Conservation (phyloP, 2,329 filamentous ascomycete species). For the Stachybotrys chartarum region DNA sequence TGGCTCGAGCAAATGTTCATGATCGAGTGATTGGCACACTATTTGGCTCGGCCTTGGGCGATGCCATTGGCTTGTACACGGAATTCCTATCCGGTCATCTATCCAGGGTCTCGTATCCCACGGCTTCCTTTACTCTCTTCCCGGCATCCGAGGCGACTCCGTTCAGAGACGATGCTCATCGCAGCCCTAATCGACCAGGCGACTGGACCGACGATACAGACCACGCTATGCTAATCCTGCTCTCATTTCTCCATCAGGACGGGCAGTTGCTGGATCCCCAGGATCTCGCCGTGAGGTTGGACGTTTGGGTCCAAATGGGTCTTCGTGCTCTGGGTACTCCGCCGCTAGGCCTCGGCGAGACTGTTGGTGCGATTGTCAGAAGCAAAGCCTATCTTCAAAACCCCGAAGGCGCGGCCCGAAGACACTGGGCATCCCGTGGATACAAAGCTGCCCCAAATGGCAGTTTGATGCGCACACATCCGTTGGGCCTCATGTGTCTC, state of each 20-base stretch:
- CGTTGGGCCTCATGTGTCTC: slow-evolving; percentile 40
- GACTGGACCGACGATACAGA: slow-evolving; percentile 51
- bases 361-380: slow-evolving; percentile 37
- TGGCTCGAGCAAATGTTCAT: slow-evolving; percentile 16
- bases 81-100: slow-evolving; percentile 36
- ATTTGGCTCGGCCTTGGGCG: slow-evolving; percentile 44
- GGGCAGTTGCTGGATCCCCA: slow-evolving; percentile 25
- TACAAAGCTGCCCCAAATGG: slow-evolving; percentile 41
- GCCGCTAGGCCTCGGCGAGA: slow-evolving; percentile 39
- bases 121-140: slow-evolving; percentile 29
- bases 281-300: slow-evolving; percentile 37
- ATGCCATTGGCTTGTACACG: slow-evolving; percentile 47
- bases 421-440: slow-evolving; percentile 31
- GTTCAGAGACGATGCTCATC: slow-evolving; percentile 35
- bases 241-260: slow-evolving; percentile 38
- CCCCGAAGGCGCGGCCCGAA: slow-evolving; percentile 30
- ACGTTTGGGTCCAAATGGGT: slow-evolving; percentile 39
- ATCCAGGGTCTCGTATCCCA: slow-evolving; percentile 27
- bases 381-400: slow-evolving; percentile 28
- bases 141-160: slow-evolving; percentile 28
- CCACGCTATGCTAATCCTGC: slow-evolving; percentile 40
- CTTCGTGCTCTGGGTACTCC: slow-evolving; percentile 37
- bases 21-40: slow-evolving; percentile 36
- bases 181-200: slow-evolving; percentile 30
- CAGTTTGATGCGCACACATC: slow-evolving; percentile 45